Base-by-base conservation (phyloP, 345 rosid species). In the Murraya paniculata region DNA sequence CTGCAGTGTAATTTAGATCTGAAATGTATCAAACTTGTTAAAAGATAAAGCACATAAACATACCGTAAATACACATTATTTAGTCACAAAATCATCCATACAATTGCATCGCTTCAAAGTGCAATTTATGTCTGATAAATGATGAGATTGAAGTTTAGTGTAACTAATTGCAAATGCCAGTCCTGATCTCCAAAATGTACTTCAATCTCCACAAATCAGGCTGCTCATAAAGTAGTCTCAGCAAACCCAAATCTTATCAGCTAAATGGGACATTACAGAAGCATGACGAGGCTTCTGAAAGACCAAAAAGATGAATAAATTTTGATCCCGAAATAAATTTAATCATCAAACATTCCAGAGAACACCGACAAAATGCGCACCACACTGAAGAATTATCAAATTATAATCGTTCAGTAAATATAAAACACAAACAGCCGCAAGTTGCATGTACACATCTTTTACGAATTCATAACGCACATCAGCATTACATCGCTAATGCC, bases 181-280 rank as follows among this genome's bases (percentile, higher is more conserved):
- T 21, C 8, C 27, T 36, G 22, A 71, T 28, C 31, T 21, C 67
- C 1, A 64, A 22, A 74, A 70, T 30, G 48, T 71, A 60, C 66
- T 61, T 56, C 55, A n/a, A 64, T 19, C 21, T 55, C 73, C 73
- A 76, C 10, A 73, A 60, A 58, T 57, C 82, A 31, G 48, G 21
- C 22, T 9, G 39, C 61, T 28, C 24, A 19, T 31, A 75, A 18
- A 62, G 30, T 64, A 75, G 39, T 31, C 30, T 48, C 19, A 5
- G 60, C 28, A 75, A 21, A 36, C 36, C 36, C 66, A 59, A 57
- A 55, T 71, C 64, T 55, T 30, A 71, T 30, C 36, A 59, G 45
- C 64, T 10, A 74, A 74, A 41, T 35, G 8, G 38, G 22, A 28
- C 67, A 61, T 24, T 7, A 50, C 33, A 1, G 41, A 2, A 68